These are phyloP conservation scores for Aureobasidium musti DNA, from an alignment of 2,329 filamentous ascomycete genomes.

Conservation along the genomic window DNA sequence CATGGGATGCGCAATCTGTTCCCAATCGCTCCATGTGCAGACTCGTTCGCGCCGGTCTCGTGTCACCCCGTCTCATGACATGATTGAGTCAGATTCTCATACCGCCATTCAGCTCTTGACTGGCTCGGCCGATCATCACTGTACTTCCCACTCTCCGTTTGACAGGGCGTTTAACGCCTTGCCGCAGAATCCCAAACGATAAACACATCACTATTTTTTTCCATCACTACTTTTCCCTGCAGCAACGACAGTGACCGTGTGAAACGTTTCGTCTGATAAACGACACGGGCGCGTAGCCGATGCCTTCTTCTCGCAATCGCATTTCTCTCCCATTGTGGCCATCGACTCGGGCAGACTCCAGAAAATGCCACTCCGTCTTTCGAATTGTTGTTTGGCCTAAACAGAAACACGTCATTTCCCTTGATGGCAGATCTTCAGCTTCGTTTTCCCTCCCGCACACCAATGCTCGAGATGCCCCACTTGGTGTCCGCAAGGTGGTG, in stretches of 20 bases:
- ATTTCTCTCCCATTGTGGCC: not conserved
- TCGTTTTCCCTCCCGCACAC: constrained; percentile 19
- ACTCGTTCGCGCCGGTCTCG: not conserved
- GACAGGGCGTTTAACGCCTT: constrained; percentile 26
- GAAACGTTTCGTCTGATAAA: not conserved
- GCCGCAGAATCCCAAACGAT: constrained; percentile 24
- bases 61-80: constrained; percentile 19
- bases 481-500: constrained; percentile 27
- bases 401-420: constrained; percentile 29
- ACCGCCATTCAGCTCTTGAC: constrained; percentile 12
- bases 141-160: constrained; percentile 19
- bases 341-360: not conserved
- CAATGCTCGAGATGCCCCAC: constrained; percentile 23
- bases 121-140: constrained; percentile 21
- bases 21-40: constrained; percentile 5
- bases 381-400: constrained; percentile 10
- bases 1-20: constrained; percentile 3
- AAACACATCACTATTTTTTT: constrained; percentile 28
- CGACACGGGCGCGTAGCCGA: not conserved
- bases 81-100: constrained; percentile 19
- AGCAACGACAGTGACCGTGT: not conserved
- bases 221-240: constrained; percentile 4
- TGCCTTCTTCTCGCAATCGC: not conserved
- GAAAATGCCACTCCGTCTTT: not conserved
- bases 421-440: constrained; percentile 24